Percentiles rank a stretch among this genome's conserved stretches.
These are phyloP conservation scores for Sarocladium kiliense DNA, from an alignment of 2,329 filamentous ascomycete genomes.

Conservation along the genomic window DNA sequence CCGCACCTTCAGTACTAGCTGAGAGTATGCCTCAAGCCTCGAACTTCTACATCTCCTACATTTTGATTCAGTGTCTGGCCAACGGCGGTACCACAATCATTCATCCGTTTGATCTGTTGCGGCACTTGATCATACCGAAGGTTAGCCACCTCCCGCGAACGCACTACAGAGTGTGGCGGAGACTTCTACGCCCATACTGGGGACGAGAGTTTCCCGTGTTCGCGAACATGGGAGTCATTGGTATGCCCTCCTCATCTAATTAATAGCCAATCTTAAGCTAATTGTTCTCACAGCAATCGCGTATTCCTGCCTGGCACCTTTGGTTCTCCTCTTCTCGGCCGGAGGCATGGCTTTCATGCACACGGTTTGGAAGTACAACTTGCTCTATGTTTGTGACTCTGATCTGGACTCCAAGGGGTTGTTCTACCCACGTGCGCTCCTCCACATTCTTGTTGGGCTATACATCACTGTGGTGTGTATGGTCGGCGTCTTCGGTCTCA, in stretches of 20 bases:
- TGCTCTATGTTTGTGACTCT: constrained; percentile 81
- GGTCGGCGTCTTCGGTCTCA: constrained; percentile 77
- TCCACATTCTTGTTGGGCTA: constrained; percentile 78
- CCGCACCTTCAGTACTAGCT: constrained; percentile 61
- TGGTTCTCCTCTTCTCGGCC: constrained; percentile 77
- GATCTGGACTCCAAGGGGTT: constrained; percentile 82
- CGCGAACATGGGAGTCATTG: constrained; percentile 75
- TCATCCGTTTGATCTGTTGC: constrained; percentile 60
- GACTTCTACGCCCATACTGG: constrained; percentile 71
- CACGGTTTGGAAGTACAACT: constrained; percentile 82
- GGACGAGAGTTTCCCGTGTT: constrained; percentile 78
- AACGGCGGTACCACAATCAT: constrained; percentile 71
- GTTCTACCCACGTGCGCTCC: constrained; percentile 79
- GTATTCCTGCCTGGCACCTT: constrained; percentile 13
- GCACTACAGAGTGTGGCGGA: constrained; percentile 74
- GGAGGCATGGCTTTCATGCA: constrained; percentile 78
- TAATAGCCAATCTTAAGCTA: background rate
- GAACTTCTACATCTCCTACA: constrained; percentile 93
- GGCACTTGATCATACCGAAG: constrained; percentile 57
- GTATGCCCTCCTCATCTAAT: constrained; percentile 43
- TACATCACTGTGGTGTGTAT: constrained; percentile 81
- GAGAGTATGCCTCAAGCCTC: constrained; percentile 73
- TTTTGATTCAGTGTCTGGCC: constrained; percentile 83
- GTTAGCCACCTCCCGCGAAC: constrained; percentile 74
- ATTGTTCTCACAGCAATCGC: constrained; percentile 1